Percentiles rank a stretch among this genome's conserved stretches.
Evolutionary conservation across 768 basidiomycete species (phyloP).

Genomic region (Serpula lacrymans): DNA sequence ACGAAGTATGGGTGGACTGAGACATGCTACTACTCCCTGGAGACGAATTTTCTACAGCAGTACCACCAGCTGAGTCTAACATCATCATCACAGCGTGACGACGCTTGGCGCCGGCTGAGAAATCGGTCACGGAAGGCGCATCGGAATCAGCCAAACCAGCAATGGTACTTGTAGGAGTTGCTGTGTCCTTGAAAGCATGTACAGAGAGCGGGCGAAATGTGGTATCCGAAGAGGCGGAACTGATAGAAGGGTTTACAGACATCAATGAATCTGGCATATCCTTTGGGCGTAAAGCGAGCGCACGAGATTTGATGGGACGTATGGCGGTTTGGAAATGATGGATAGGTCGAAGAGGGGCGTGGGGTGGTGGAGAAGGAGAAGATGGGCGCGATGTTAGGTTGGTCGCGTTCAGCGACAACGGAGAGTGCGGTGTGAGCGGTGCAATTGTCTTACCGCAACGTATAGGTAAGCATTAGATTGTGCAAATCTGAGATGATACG

Average conservation of each 20-base stretch:
- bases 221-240: constrained; percentile 26
- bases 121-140: constrained; percentile 25
- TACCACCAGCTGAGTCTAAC: constrained; percentile 51
- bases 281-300: constrained; percentile 23
- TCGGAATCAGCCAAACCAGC: constrained; percentile 34
- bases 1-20: constrained; percentile 11
- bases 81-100: constrained; percentile 79
- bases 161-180: constrained; percentile 16
- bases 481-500: no score
- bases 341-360: constrained; percentile 14
- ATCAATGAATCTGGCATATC: constrained; percentile 15
- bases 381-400: constrained; percentile 14
- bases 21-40: constrained; percentile 29
- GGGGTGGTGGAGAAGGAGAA: constrained; percentile 27
- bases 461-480: no score
- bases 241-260: constrained; percentile 5
- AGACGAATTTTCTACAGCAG: constrained; percentile 34
- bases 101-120: constrained; percentile 63
- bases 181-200: constrained; percentile 9
- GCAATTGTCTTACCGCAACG: no score
- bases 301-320: constrained; percentile 29
- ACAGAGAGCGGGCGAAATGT: constrained; percentile 19
- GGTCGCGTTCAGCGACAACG: constrained; percentile 17
- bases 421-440: constrained; percentile 32
- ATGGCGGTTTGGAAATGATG: constrained; percentile 10